A percentile compares a stretch with the other conserved stretches of the same genome.
These are phyloP conservation scores for Buxus sempervirens DNA, from an alignment of 164 flowering plant genomes.

Conservation along the genomic window DNA sequence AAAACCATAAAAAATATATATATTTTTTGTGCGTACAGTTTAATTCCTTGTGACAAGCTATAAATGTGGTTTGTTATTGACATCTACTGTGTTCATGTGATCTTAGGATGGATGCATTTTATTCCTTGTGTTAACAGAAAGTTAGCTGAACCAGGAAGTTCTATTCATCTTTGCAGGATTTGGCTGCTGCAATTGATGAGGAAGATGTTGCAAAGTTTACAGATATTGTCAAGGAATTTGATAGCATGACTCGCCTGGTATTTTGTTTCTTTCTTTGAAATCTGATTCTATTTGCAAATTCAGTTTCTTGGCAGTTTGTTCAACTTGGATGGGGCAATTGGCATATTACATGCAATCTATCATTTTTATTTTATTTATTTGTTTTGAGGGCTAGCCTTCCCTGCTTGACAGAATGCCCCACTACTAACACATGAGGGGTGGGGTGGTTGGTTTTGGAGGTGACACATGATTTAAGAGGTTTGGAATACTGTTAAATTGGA, in stretches of 20 bases:
- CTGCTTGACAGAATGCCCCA: too few species aligned
- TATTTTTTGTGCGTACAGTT: not conserved
- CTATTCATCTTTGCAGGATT: constrained; percentile 48
- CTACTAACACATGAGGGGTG: too few species aligned
- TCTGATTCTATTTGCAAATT: not conserved
- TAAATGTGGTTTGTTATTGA: not conserved
- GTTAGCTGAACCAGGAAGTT: not conserved
- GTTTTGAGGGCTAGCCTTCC: too few species aligned
- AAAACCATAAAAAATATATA: not conserved
- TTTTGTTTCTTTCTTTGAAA: not conserved
- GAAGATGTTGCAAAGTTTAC: constrained; percentile 81
- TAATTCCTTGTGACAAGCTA: not conserved
- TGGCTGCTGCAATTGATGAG: constrained; percentile 83
- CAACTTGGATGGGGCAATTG: too few species aligned
- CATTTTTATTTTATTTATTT: too few species aligned
- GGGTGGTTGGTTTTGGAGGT: too few species aligned
- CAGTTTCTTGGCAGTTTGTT: too few species aligned
- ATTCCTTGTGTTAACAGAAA: not conserved
- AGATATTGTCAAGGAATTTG: constrained; percentile 75
- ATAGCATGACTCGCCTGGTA: constrained; percentile 92
- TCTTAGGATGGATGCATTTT: not conserved
- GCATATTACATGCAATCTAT: too few species aligned
- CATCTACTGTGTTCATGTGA: not conserved
- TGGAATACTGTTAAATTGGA: not conserved
- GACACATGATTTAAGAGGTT: not conserved